Conservation (phyloP, 148 eudicot genomes). For the Suaeda aralocaspica region DNA sequence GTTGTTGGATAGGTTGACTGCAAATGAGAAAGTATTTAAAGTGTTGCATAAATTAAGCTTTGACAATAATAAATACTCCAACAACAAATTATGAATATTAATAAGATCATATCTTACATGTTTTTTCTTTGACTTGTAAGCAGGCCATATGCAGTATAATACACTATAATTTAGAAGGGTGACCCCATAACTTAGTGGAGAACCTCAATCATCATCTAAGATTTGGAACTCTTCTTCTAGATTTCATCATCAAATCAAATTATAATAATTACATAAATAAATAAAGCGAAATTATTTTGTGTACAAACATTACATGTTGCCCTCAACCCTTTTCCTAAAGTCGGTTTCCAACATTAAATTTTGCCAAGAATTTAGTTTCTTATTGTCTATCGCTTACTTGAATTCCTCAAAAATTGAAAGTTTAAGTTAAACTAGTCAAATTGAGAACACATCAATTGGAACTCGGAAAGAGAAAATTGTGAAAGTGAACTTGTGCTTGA, state of each 20-base stretch:
- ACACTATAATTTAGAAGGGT: neutral
- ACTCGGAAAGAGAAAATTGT: neutral
- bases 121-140: slow-evolving; percentile 11
- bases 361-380: neutral
- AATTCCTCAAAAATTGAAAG: neutral
- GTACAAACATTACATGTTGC: slow-evolving; percentile 18
- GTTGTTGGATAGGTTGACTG: neutral
- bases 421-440: slow-evolving; percentile 3
- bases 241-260: slow-evolving; percentile 14
- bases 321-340: slow-evolving; percentile 15
- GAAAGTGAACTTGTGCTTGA: neutral
- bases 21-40: neutral
- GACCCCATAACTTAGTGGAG: slow-evolving; percentile 27
- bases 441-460: slow-evolving; percentile 3
- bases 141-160: slow-evolving; percentile 10
- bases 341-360: slow-evolving; percentile 8
- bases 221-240: neutral
- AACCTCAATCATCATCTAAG: slow-evolving; percentile 20
- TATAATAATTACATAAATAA: neutral
- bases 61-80: neutral
- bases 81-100: neutral
- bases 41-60: neutral
- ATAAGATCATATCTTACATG: neutral
- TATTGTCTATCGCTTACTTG: neutral
- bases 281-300: neutral